These are phyloP conservation scores for Magnaporthiopsis poae DNA, from an alignment of 2,329 filamentous ascomycete species.

Conservation along the genomic window DNA sequence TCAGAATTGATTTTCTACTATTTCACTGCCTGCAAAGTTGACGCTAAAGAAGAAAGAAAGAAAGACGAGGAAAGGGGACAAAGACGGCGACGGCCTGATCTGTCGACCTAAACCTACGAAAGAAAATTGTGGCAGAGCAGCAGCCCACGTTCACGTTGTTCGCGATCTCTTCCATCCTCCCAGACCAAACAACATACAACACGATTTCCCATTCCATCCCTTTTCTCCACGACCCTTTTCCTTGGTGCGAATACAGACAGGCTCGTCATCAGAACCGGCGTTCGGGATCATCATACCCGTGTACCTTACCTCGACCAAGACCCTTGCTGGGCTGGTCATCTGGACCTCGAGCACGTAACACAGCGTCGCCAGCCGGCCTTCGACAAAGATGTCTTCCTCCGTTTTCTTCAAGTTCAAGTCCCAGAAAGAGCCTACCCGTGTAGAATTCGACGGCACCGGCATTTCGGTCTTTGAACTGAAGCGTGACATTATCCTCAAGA, in stretches of 20 bases:
- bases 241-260: neutral
- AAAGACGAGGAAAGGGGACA: slow-evolving; percentile 15
- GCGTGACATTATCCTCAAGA: slow-evolving; percentile 93
- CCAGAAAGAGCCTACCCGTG: slow-evolving; percentile 85
- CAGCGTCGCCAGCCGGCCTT: slow-evolving; percentile 8
- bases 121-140: slow-evolving; percentile 3
- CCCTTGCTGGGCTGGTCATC: neutral
- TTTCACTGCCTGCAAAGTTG: slow-evolving; percentile 21
- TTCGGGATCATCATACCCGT: neutral
- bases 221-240: neutral
- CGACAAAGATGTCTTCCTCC: slow-evolving; percentile 72
- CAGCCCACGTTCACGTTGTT: neutral
- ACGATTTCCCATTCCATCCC: neutral
- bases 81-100: slow-evolving; percentile 8
- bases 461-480: slow-evolving; percentile 98
- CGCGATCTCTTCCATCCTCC: neutral
- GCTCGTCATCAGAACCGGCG: neutral
- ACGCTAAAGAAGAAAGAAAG: slow-evolving; percentile 25
- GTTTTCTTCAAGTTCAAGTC: slow-evolving; percentile 99
- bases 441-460: slow-evolving; percentile 93
- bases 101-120: slow-evolving; percentile 9
- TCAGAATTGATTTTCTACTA: slow-evolving; percentile 40
- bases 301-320: neutral
- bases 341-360: slow-evolving; percentile 6
- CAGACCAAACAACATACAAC: neutral